Evolutionary conservation across 306 rosid genomes (phyloP), one percentile per base, ranked within the genome.

Genomic region (Inga oerstediana): DNA sequence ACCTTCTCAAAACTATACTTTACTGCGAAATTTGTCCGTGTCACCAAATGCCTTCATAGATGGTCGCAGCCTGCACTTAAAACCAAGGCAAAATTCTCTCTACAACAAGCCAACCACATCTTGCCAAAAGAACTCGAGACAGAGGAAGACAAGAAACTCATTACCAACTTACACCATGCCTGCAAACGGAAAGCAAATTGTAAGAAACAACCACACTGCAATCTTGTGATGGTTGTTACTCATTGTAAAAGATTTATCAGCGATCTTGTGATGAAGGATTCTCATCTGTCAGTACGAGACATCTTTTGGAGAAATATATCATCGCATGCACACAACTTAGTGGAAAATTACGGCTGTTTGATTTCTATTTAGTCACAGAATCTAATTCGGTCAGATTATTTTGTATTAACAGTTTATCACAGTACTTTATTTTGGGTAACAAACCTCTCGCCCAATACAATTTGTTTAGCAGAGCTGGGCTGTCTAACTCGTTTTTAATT

Each of bases 81-180:
- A 79, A 56, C 76, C 77, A 27, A 67, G 61, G 43, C 65, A 70
- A 45, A 72, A 79, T 78, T 51, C 80, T 77, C 83, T 74, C 83
- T 72, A 76, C 86, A 76, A 43, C 75, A 75, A 58, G 72, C 82
- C 65, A 58, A 74, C 48, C 78, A 77, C 75, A 78, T 67, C 84
- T 70, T 51, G n/a, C 69, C 82, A 66, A 80, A 61, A 71, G 27
- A 48, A 77, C 76, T 45, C 43, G 56, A 32, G 76, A 56, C 84
- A 78, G 74, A 32, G 64, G 84, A 76, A 68, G 75, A 83, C 84
- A 78, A 62, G 79, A 84, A 79, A 74, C 85, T 69, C 83, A 13
- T 81, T 73, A 39, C 77, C 88, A 78, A 70, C 83, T 76, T 81
- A 81, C 88, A 80, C 49, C 89, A 78, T 83, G 35, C 87, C 90